phyloP scores from a whole-genome alignment of 1,284 basidiomycete species.

The Leccinum huronense region DNA sequence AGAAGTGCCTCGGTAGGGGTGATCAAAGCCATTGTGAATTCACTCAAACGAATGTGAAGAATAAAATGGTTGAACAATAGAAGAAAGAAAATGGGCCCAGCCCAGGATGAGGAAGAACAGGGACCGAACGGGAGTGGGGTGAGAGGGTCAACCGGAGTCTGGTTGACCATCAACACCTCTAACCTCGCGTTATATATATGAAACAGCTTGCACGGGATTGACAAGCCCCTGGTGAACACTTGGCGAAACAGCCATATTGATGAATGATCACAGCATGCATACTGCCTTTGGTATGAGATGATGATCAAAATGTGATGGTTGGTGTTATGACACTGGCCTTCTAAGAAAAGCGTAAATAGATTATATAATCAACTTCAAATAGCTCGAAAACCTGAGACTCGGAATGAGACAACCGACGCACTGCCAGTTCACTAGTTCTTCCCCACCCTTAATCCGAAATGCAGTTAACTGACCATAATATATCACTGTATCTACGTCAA shows the following conservation, averaged over 20 bases:
- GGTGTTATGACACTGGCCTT: not conserved
- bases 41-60: slow-evolving; percentile 8
- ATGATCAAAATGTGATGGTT: slow-evolving; percentile 11
- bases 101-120: slow-evolving; percentile 18
- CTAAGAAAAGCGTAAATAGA: no score
- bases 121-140: slow-evolving; percentile 1
- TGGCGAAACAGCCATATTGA: slow-evolving; percentile 10
- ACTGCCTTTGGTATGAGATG: not conserved
- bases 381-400: no score
- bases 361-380: no score
- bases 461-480: not conserved
- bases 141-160: slow-evolving; percentile 16
- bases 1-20: slow-evolving; percentile 34
- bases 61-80: slow-evolving; percentile 1
- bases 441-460: not conserved
- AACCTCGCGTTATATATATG: slow-evolving; percentile 16
- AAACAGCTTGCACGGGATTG: not conserved
- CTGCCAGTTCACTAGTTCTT: no score
- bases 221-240: slow-evolving; percentile 2
- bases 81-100: slow-evolving; percentile 16
- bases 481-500: not conserved
- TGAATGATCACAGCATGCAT: not conserved
- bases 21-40: slow-evolving; percentile 19
- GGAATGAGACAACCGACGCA: no score
- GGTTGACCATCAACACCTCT: not conserved